Base-by-base conservation (phyloP, 768 basidiomycete genomes). In the Boletus rufocinnamomeus region DNA sequence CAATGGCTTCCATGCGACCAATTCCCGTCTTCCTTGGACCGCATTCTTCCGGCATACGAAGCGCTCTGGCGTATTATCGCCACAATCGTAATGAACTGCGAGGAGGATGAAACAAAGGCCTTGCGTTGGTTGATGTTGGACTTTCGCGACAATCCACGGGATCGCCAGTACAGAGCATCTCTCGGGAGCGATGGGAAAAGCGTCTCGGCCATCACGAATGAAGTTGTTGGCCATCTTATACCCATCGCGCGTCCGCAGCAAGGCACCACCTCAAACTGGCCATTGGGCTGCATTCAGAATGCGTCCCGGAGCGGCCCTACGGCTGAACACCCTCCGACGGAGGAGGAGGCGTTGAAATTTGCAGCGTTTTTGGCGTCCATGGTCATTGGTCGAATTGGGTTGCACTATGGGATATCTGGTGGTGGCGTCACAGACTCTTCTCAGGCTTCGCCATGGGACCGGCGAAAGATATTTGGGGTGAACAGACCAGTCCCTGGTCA, bases 31-130 rank as follows among this genome's bases (percentile, higher is more conserved):
- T 79, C 82, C 0, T 68, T 86, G 17, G 76, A 85, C 46, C 77
- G 77, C 56, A 75, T 87, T 54, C 77, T 87, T 45, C 85, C 85
- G 0, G 71, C 81, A 1, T 87, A 83, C 75, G 86, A 87, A 65
- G 82, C 81, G 0, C 69, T 86, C 46, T 87, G 86, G 86, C 78
- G 84, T 14, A 78, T 86, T 23, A 73, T 84, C 52, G 84, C 85
- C 2, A 65, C 81, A 0, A 77, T 80, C 1, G 70, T 78, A 50
- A 69, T 76, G 25, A 51, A 14, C 16, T 64, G 72, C 45, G 69
- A 73, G n/a, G 57, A 73, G 5, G 63, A 75, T 16, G 58, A 63
- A 10, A 56, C 58, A 0, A 50, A n/a, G 6, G 58, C 63, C 11
- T 49, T 60, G 35, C 63, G 63, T 11, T 48, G 68, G 10, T 66